Percentiles rank a stretch among this genome's conserved stretches.
phyloP scores from a whole-genome alignment of 305 asterid species.

The Solanum hybrid region DNA sequence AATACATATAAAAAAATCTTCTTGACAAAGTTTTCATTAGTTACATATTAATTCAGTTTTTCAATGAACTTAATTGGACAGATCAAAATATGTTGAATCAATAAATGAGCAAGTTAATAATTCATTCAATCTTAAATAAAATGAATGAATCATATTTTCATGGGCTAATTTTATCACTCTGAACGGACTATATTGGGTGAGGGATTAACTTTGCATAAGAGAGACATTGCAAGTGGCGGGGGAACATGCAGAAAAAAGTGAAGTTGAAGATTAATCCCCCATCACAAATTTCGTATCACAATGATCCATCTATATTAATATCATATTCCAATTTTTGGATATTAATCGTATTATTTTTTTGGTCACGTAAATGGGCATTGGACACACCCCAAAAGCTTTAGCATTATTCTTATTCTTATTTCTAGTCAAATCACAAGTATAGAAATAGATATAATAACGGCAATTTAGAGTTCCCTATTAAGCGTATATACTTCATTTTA shows the following conservation, averaged over 20 bases:
- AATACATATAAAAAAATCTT: neutral
- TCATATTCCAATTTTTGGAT: neutral
- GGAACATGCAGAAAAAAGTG: conserved; percentile 8
- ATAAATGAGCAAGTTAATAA: neutral
- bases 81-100: neutral
- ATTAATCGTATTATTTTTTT: neutral
- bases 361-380: neutral
- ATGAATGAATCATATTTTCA: neutral
- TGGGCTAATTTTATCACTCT: neutral
- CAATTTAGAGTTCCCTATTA: neutral
- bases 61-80: neutral
- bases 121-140: too few relatives aligned
- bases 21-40: neutral
- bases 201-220: neutral
- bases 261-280: conserved; percentile 8
- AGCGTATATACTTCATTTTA: neutral
- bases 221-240: conserved; percentile 14
- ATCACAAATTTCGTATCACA: conserved; percentile 19
- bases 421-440: neutral
- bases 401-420: neutral
- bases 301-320: neutral
- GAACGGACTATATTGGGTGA: neutral
- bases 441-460: neutral
- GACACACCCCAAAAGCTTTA: conserved; percentile 10
- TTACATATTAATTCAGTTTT: neutral